Evolutionary conservation across 768 basidiomycete species (phyloP), one percentile per base, ranked within the genome.

Genomic region (Kwoniella pini): DNA sequence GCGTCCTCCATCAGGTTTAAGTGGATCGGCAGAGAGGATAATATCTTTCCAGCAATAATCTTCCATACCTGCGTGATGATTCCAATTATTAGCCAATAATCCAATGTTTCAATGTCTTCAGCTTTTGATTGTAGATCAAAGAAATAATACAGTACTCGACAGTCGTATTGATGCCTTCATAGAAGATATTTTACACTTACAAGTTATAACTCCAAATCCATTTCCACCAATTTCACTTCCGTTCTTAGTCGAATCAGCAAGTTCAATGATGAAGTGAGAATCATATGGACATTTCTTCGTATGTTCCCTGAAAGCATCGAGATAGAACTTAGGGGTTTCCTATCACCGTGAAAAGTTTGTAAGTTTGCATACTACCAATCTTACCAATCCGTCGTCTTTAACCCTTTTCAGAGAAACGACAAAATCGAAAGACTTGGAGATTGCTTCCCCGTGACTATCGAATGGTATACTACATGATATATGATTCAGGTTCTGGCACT

Each of bases 11-110:
- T 69, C 57, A 9, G 46, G 31, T 26, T 51, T 22, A 17, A n/a
- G 15, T 0, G 70, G 68, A 64, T 71, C 72, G 6, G 68, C 53
- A 33, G 63, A 64, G 10, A 74, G 68, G 11, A 61, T 36, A 13
- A 71, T 49, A 44, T 74, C 72, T 24, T 60, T 46, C 72, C 72
- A 74, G 58, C 72, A 74, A 33, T 53, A 56, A 48, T 74, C 70
- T 24, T 74, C 72, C 64, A 74, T 69, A 45, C 71, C 71, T 72
- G 28, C 13, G n/a, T n/a, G n/a, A n/a, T n/a, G n/a, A n/a, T n/a
- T n/a, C n/a, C n/a, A n/a, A n/a, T n/a, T n/a, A n/a, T n/a, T n/a
- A n/a, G n/a, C n/a, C n/a, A n/a, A n/a, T n/a, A n/a, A n/a, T n/a
- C n/a, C n/a, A n/a, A n/a, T n/a, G n/a, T n/a, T n/a, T n/a, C n/a